Evolutionary conservation across 495 filamentous ascomycete species (phyloP).

Genomic region (Neohortaea acidophila): DNA sequence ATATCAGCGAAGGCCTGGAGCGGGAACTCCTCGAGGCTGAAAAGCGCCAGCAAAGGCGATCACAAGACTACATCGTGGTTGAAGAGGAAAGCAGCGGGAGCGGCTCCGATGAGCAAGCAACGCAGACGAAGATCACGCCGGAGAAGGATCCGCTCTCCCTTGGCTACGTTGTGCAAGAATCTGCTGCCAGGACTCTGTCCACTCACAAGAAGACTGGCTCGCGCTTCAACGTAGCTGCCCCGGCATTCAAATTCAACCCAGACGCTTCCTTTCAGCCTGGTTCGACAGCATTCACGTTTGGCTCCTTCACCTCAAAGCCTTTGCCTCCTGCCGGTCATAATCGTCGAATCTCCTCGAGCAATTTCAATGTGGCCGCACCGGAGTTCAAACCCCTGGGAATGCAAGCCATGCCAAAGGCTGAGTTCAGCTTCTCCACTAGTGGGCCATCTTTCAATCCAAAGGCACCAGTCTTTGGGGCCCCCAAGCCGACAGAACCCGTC

Average conservation of each 20-base stretch:
- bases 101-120: neutral
- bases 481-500: too few relatives aligned
- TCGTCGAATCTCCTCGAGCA: conserved; percentile 13
- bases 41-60: conserved; percentile 41
- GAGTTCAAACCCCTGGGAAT: conserved; percentile 44
- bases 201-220: conserved; percentile 40
- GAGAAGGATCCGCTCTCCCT: neutral
- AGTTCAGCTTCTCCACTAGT: conserved; percentile 59
- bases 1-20: conserved; percentile 59
- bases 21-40: conserved; percentile 76
- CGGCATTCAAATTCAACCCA: conserved; percentile 75
- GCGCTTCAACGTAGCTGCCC: conserved; percentile 71
- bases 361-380: conserved; percentile 53
- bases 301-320: conserved; percentile 24
- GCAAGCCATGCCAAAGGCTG: conserved; percentile 15
- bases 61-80: conserved; percentile 5
- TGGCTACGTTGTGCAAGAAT: neutral
- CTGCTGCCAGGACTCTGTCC: too few relatives aligned
- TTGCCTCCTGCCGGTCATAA: conserved; percentile 14
- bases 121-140: neutral
- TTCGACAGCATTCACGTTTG: conserved; percentile 35
- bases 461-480: conserved; percentile 68
- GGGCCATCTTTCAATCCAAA: conserved; percentile 63
- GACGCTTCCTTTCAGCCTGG: conserved; percentile 44
- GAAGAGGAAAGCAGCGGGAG: neutral